Percentiles rank a stretch among this genome's conserved stretches.
These are phyloP conservation scores for Alternaria solani DNA, from an alignment of 2,329 filamentous ascomycete genomes.

Conservation along the genomic window DNA sequence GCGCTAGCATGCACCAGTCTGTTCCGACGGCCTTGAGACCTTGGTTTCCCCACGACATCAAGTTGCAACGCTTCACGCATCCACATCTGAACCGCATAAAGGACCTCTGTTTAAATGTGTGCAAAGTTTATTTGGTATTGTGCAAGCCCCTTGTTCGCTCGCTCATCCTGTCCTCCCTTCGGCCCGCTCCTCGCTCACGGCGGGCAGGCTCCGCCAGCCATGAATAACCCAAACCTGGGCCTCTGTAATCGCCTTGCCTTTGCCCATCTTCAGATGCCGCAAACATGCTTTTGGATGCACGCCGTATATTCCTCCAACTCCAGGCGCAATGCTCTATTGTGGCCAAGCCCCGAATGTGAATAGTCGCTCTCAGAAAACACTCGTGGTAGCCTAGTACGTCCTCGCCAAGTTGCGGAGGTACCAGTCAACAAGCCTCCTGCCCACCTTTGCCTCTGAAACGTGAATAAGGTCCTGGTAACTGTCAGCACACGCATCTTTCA, in stretches of 20 bases:
- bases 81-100: background rate
- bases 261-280: conserved; percentile 19
- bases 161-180: conserved; percentile 21
- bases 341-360: conserved; percentile 21
- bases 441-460: conserved; percentile 98
- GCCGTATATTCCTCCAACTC: conserved; percentile 43
- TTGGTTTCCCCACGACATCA: conserved; percentile 18
- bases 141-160: conserved; percentile 15
- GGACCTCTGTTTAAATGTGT: conserved; percentile 5
- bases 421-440: conserved; percentile 97
- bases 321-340: conserved; percentile 47
- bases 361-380: conserved; percentile 10
- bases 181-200: conserved; percentile 20
- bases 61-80: conserved; percentile 8
- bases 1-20: conserved; percentile 16
- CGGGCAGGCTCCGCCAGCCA: conserved; percentile 15
- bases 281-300: conserved; percentile 45
- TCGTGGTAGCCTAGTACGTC: conserved; percentile 72
- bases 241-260: conserved; percentile 20
- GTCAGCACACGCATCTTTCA: conserved; percentile 30
- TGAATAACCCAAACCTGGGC: conserved; percentile 18
- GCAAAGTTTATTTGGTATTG: conserved; percentile 28
- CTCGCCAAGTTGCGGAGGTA: conserved; percentile 96
- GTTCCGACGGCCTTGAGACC: background rate
- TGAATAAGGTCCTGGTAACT: conserved; percentile 84